phyloP scores from a whole-genome alignment of 2,329 filamentous ascomycete genomes.

The Talaromyces sp. region DNA sequence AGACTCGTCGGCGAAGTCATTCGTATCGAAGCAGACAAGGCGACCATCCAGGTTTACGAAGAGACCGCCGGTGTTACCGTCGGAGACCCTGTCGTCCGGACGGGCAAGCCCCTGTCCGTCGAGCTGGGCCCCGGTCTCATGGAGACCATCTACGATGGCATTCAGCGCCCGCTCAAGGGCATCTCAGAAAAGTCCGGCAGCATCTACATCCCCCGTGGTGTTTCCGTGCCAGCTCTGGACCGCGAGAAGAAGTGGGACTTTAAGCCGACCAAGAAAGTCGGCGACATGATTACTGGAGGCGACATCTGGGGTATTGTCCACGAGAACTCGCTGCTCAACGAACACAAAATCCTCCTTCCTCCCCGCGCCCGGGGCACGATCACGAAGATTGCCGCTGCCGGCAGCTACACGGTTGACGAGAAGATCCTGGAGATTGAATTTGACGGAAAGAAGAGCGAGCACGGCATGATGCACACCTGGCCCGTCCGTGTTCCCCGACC shows the following conservation, averaged over 20 bases:
- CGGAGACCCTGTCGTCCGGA: conserved; percentile 84
- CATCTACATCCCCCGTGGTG: conserved; percentile 97
- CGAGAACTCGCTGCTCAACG: conserved; percentile 90
- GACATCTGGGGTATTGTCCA: conserved; percentile 93
- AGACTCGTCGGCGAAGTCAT: conserved; percentile 95
- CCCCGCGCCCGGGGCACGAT: conserved; percentile 88
- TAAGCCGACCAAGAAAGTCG: conserved; percentile 79
- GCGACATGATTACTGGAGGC: conserved; percentile 93
- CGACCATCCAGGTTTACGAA: conserved; percentile 98
- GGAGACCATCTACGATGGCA: conserved; percentile 99
- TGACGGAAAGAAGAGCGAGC: conserved; percentile 89
- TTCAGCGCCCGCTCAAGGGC: conserved; percentile 85
- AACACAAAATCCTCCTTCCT: conserved; percentile 89
- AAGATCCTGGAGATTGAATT: conserved; percentile 96
- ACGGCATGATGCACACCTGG: conserved; percentile 98
- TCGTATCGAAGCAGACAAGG: conserved; percentile 91
- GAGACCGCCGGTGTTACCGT: conserved; percentile 96
- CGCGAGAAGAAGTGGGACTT: conserved; percentile 95
- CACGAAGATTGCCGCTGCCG: conserved; percentile 81
- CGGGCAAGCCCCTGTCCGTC: conserved; percentile 93
- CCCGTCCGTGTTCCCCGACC: conserved; percentile 94
- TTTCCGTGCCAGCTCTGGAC: conserved; percentile 80
- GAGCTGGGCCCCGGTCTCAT: conserved; percentile 95
- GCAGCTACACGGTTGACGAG: conserved; percentile 88
- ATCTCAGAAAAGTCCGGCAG: conserved; percentile 73